Percentiles rank a stretch among this genome's conserved stretches.
Evolutionary conservation across 441 rosid genomes (phyloP).

Genomic region (Flueggea neowawraea): DNA sequence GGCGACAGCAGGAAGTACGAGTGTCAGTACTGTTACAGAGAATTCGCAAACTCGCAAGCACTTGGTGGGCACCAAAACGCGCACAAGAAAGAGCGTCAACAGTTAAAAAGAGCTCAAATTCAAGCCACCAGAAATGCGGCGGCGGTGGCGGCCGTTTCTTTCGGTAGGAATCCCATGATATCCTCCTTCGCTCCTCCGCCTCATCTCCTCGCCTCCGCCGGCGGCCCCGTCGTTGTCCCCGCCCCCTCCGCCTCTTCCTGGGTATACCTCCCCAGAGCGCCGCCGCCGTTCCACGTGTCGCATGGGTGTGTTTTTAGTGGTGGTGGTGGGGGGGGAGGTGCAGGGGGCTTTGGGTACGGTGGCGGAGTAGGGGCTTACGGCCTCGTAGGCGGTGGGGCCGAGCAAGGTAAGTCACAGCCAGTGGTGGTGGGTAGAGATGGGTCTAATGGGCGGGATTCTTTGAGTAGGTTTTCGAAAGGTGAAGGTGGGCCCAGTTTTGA

Average conservation of each 20-base stretch:
- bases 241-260: conserved; percentile 35
- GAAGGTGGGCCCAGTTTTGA: conserved; percentile 64
- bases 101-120: conserved; percentile 84
- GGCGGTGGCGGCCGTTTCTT: conserved; percentile 34
- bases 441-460: conserved; percentile 30
- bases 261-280: no score
- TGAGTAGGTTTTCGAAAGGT: conserved; percentile 58
- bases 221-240: conserved; percentile 31
- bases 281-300: conserved; percentile 47
- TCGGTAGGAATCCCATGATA: conserved; percentile 71
- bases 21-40: conserved; percentile 93
- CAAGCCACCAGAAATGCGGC: conserved; percentile 59
- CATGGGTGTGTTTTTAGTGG: conserved; percentile 67
- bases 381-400: conserved; percentile 15
- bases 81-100: conserved; percentile 96
- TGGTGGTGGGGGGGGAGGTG: conserved; percentile 19
- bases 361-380: neutral
- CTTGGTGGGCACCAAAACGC: conserved; percentile 99
- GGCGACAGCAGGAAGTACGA: conserved; percentile 73
- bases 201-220: conserved; percentile 49
- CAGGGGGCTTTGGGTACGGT: conserved; percentile 27
- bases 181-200: conserved; percentile 89
- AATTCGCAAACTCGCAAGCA: conserved; percentile 98
- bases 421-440: conserved; percentile 22
- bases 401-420: conserved; percentile 10